Conservation (phyloP, 2,329 filamentous ascomycete genomes). For the Magnaporthales sp. region DNA sequence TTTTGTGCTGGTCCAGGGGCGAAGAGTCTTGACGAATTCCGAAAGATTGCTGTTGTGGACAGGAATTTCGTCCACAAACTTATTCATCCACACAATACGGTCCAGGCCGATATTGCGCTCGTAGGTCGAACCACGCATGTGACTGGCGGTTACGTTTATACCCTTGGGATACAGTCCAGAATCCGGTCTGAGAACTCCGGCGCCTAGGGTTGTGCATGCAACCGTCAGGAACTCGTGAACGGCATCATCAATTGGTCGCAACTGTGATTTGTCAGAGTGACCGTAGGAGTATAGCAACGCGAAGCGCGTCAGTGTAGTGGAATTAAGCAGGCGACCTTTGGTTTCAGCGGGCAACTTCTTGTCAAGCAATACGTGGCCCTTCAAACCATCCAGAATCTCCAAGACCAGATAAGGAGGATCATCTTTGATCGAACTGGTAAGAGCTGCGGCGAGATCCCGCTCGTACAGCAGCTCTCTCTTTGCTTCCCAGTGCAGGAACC, state of each 20-base stretch:
- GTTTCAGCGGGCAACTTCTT: constrained; percentile 60
- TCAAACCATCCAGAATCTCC: constrained; percentile 66
- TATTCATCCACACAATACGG: constrained; percentile 60
- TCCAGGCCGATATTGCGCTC: constrained; percentile 53
- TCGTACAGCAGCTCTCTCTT: constrained; percentile 81
- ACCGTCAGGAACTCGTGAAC: constrained; percentile 69
- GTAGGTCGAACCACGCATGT: background rate
- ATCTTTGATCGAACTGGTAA: constrained; percentile 69
- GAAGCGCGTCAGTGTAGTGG: constrained; percentile 63
- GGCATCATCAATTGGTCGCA: constrained; percentile 50
- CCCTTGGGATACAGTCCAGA: constrained; percentile 78
- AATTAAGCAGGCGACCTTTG: constrained; percentile 70
- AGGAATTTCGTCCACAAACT: constrained; percentile 55
- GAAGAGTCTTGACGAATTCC: constrained; percentile 68
- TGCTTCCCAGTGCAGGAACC: constrained; percentile 65
- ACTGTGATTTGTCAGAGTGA: constrained; percentile 49
- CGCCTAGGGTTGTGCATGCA: constrained; percentile 63
- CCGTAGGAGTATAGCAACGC: constrained; percentile 61
- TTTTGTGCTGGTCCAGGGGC: constrained; percentile 72
- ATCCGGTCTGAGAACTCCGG: constrained; percentile 68
- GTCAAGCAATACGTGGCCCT: constrained; percentile 65
- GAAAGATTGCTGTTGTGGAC: constrained; percentile 74
- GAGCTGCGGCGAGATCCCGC: constrained; percentile 55
- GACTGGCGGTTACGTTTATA: constrained; percentile 15
- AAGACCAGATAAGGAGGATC: constrained; percentile 68